Base-by-base conservation (phyloP, 805 yeast species). In the Yarrowia sp. region DNA sequence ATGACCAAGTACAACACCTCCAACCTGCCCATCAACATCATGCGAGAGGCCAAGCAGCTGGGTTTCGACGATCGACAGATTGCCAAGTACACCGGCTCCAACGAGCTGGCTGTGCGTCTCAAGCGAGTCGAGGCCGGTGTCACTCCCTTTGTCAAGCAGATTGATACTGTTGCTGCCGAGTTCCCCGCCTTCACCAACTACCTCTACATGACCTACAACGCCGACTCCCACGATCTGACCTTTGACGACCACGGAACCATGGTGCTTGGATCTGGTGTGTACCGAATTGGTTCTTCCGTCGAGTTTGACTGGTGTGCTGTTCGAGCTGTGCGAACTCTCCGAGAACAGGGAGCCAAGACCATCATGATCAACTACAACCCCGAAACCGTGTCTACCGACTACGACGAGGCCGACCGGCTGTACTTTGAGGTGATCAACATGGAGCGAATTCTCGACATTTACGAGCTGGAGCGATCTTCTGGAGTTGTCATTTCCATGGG, bases 291-390 rank as follows among this genome's bases (percentile, higher is more conserved):
- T 72, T 95, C 98, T 6, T 93, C 98, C 32, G 99, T 93, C 67
- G 99, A 93, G 79, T 93, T 93, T 75, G 99, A 93, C 80, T 93
- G 98, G 98, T 93, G 99, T 85, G 98, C 98, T 52, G 99, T 93
- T 66, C 85, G 97, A 69, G 95, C 98, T 52, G 95, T 92, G 68
- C 86, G 98, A 79, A 91, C 98, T 43, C 82, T 93, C 74, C 86
- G 99, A 72, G 88, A 88, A 70, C 84, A 85, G 75, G 91, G 92
- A 66, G 81, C 83, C 74, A 93, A 92, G 81, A 93, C 98, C 44
- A 88, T 95, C 74, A 95, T 95, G 98, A 86, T 93, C 73, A 93
- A 93, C 81, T 93, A 95, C 81, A 93, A 93, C 80, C 99, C 99
- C 43, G 99, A 93, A 80, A 93, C 99, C 36, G 99, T 93, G 21